Evolutionary conservation across 2,329 filamentous ascomycete genomes (phyloP).

Genomic region (Pseudocercospora fuligena): DNA sequence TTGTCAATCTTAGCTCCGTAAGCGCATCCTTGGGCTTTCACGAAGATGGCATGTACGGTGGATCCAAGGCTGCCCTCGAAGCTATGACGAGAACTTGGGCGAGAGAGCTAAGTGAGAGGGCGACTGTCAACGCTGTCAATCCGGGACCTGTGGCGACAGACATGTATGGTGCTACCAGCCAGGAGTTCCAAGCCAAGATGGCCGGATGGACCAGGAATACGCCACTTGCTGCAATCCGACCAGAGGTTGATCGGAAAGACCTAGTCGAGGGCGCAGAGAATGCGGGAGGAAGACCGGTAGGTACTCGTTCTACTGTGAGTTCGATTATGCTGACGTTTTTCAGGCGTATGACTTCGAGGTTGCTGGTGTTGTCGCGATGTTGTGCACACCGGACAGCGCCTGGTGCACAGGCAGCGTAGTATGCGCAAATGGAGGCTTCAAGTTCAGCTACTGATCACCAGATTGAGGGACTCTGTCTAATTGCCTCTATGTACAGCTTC

Average conservation of each 20-base stretch:
- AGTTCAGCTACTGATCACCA: conserved; percentile 49
- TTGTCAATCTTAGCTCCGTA: conserved; percentile 67
- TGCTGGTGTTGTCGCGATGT: conserved; percentile 76
- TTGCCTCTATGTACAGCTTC: neutral
- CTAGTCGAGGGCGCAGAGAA: conserved; percentile 50
- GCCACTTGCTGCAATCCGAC: conserved; percentile 66
- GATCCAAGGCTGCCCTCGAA: conserved; percentile 69
- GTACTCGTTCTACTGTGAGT: conserved; percentile 42
- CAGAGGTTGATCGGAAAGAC: conserved; percentile 65
- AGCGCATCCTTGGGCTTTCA: conserved; percentile 62
- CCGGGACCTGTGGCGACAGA: conserved; percentile 70
- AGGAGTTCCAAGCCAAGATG: conserved; percentile 63
- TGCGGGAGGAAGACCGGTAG: conserved; percentile 59
- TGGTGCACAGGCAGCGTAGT: conserved; percentile 81
- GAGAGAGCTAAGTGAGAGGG: conserved; percentile 64
- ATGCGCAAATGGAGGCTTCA: conserved; percentile 80
- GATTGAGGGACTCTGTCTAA: neutral
- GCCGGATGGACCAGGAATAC: conserved; percentile 66
- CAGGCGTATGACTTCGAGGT: conserved; percentile 70
- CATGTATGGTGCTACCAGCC: conserved; percentile 63
- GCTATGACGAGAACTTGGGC: conserved; percentile 73
- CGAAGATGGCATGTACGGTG: conserved; percentile 66
- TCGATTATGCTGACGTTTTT: conserved; percentile 34
- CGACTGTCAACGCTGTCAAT: conserved; percentile 69
- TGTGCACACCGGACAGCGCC: conserved; percentile 71